Evolutionary conservation across 2,329 filamentous ascomycete species (phyloP).

Genomic region (Trichoderma oligosporum): DNA sequence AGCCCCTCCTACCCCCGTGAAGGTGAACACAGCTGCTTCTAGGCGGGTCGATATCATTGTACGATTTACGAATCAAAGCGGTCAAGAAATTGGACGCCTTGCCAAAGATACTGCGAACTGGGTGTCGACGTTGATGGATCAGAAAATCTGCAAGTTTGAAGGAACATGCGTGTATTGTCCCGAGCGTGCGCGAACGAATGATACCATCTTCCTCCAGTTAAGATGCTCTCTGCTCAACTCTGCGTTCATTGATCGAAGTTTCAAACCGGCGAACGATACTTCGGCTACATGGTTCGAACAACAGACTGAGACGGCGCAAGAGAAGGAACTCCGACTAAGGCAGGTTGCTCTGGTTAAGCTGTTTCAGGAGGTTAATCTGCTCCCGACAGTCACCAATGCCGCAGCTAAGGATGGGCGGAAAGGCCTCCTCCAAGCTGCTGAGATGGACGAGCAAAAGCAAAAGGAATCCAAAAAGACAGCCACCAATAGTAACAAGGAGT

Average conservation of each 20-base stretch:
- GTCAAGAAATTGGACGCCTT: constrained; percentile 80
- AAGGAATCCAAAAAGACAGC: constrained; percentile 45
- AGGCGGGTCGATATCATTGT: constrained; percentile 82
- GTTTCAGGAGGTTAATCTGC: constrained; percentile 82
- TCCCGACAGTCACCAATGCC: constrained; percentile 70
- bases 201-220: constrained; percentile 90
- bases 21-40: constrained; percentile 49
- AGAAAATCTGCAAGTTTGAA: constrained; percentile 82
- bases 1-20: constrained; percentile 31
- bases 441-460: constrained; percentile 75
- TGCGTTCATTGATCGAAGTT: constrained; percentile 63
- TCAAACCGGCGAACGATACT: constrained; percentile 65
- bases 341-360: constrained; percentile 86
- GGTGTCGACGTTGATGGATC: constrained; percentile 89
- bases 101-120: constrained; percentile 84
- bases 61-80: constrained; percentile 75
- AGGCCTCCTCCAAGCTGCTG: constrained; percentile 79
- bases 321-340: constrained; percentile 75
- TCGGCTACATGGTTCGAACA: constrained; percentile 73
- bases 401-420: constrained; percentile 78
- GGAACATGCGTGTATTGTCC: constrained; percentile 86
- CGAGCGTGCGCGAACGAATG: constrained; percentile 79
- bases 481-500: constrained; percentile 28
- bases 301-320: constrained; percentile 76
- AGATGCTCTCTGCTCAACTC: constrained; percentile 69